Evolutionary conservation across 2,329 filamentous ascomycete genomes (phyloP), one percentile per base, ranked within the genome.

Genomic region (Macrophomina phaseolina): DNA sequence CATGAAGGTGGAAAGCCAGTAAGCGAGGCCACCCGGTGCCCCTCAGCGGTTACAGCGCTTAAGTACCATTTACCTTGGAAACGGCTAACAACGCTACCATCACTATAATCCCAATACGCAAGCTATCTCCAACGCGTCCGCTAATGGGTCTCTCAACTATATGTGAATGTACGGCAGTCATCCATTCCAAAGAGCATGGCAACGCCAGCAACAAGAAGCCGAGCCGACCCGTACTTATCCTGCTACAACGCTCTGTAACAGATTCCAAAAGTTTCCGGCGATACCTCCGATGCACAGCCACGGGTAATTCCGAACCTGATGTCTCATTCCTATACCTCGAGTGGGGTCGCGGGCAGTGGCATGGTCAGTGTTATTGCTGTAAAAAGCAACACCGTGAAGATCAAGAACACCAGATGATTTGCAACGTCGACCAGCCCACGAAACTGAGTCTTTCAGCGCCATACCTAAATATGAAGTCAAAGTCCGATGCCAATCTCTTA

Each of bases 41-140:
- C 28, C 23, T 23, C 30, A 61, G 42, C 56, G 56, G 42, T 12
- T 61, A 46, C 28, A 61, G 56, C 56, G 56, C 56, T 28, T 48
- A 61, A 46, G 40, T 40, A 56, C 18, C 36, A 23, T 9, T 23
- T 36, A 60, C 23, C 40, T 56, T 12, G 18, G 42, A 46, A 14
- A 34, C 14, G 40, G 40, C 32, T 34, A 45, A 18, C n/a, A 30
- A 30, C 58, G 58, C 12, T 5, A 28, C 30, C 7, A 23, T 23
- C 23, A 23, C 23, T 23, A 23, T 23, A 23, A 23, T 23, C 23
- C 23, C 23, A 23, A 23, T 23, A 23, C 23, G 23, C 23, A 23
- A 23, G 23, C 23, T 23, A 23, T 23, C 1, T 23, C 23, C 23
- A 23, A 23, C 23, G 23, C 23, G 3, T 23, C 23, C 23, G 23